Evolutionary conservation across 1,139 yeast species (phyloP).

Genomic region (Protomyces gravidus): DNA sequence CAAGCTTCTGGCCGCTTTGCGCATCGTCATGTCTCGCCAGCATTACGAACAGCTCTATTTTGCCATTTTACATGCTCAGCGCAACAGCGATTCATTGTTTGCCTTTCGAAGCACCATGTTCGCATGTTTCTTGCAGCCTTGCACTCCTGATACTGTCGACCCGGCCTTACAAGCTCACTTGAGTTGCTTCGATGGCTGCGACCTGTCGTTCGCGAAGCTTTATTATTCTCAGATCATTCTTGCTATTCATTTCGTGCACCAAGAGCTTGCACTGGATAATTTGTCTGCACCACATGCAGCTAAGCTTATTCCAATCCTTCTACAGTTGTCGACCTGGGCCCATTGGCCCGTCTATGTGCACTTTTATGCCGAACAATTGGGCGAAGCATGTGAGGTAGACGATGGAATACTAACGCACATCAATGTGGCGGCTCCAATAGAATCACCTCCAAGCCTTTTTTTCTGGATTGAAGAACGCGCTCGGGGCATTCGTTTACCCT

Average conservation of each 20-base stretch:
- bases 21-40: not conserved
- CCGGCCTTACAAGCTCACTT: not conserved
- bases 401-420: constrained; percentile 1
- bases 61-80: not conserved
- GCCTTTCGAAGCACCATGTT: not conserved
- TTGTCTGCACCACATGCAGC: constrained; percentile 44
- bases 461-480: constrained; percentile 2
- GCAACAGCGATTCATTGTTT: not conserved
- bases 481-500: constrained; percentile 10
- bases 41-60: not conserved
- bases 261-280: constrained; percentile 63
- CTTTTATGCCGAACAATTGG: constrained; percentile 29
- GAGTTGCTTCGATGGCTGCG: not conserved
- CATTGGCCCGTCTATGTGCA: constrained; percentile 68
- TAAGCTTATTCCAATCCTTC: constrained; percentile 52
- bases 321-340: constrained; percentile 62
- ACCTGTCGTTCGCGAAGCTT: constrained; percentile 47
- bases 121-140: constrained; percentile 2
- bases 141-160: not conserved
- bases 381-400: not conserved
- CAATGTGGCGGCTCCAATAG: constrained; percentile 1
- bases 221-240: constrained; percentile 60
- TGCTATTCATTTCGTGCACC: constrained; percentile 70
- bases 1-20: not conserved
- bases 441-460: constrained; percentile 27